Conservation (phyloP, 768 basidiomycete species). For the Rhizopogon roseolus region DNA sequence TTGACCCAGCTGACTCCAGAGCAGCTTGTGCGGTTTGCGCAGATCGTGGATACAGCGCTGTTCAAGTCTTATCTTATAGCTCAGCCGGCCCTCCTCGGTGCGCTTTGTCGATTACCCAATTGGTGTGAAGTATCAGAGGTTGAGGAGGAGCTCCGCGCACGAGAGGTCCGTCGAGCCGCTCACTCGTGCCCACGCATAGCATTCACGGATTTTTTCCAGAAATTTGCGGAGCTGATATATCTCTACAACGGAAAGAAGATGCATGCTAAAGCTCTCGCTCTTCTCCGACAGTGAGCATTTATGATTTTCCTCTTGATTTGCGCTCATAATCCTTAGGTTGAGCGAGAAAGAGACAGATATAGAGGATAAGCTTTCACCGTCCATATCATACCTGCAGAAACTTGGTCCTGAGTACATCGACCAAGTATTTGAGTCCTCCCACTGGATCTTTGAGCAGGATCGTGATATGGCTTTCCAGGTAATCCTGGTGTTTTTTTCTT, state of each 20-base stretch:
- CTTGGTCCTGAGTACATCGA: constrained; percentile 78
- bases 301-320: not conserved
- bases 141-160: constrained; percentile 76
- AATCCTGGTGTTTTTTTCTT: constrained; percentile 3
- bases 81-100: constrained; percentile 74
- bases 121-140: constrained; percentile 98
- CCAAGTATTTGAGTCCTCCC: constrained; percentile 75
- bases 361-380: constrained; percentile 77
- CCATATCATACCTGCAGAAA: constrained; percentile 87
- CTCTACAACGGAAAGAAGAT: constrained; percentile 94
- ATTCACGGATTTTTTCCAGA: constrained; percentile 41
- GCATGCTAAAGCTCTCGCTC: constrained; percentile 81
- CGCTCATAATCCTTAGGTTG: constrained; percentile 43
- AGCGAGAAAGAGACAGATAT: constrained; percentile 73
- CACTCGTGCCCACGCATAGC: not conserved
- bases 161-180: constrained; percentile 51
- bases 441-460: constrained; percentile 82
- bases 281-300: constrained; percentile 74
- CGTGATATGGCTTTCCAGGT: constrained; percentile 75
- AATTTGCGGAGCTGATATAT: constrained; percentile 86
- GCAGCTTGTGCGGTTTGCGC: constrained; percentile 83
- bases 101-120: constrained; percentile 85
- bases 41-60: constrained; percentile 92
- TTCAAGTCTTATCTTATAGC: constrained; percentile 90
- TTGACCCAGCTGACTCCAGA: constrained; percentile 71